Conservation (phyloP, 495 filamentous ascomycete species). For the Penicillium dipodomyicola region DNA sequence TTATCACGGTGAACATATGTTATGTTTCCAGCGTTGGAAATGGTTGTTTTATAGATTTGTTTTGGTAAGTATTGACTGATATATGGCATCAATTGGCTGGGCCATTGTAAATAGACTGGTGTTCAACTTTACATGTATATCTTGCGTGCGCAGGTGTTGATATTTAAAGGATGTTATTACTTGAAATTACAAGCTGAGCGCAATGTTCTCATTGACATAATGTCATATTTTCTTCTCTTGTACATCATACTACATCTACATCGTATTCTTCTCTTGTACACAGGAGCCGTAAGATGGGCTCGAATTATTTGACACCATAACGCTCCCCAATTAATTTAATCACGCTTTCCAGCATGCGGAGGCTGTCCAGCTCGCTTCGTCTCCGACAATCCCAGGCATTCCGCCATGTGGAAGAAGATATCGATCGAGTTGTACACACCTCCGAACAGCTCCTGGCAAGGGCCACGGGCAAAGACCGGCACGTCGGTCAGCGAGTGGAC, state of each 20-base stretch:
- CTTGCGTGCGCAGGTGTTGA: not conserved
- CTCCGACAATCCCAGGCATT: slow-evolving; percentile 60
- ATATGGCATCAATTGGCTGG: slow-evolving; percentile 1
- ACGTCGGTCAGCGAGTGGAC: slow-evolving; percentile 76
- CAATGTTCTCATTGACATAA: not conserved
- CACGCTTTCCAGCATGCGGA: not conserved
- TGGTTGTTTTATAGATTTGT: not conserved
- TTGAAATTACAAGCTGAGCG: not conserved
- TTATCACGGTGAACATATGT: not conserved
- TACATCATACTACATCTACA: not conserved
- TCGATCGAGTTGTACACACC: slow-evolving; percentile 68
- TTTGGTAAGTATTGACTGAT: not conserved
- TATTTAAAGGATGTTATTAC: not conserved
- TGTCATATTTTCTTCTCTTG: not conserved
- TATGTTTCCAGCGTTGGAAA: not conserved
- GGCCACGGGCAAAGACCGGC: slow-evolving; percentile 68
- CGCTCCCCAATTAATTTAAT: not conserved
- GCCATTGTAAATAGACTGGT: slow-evolving; percentile 6
- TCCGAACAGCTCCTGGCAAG: slow-evolving; percentile 68
- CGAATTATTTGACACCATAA: not conserved
- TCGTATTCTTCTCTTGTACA: not conserved
- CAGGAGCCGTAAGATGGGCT: not conserved
- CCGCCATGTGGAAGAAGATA: slow-evolving; percentile 69
- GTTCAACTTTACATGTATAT: not conserved
- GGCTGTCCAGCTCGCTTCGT: slow-evolving; percentile 6